Conservation (phyloP, 257 asterid species). For the Datura wrightii region DNA sequence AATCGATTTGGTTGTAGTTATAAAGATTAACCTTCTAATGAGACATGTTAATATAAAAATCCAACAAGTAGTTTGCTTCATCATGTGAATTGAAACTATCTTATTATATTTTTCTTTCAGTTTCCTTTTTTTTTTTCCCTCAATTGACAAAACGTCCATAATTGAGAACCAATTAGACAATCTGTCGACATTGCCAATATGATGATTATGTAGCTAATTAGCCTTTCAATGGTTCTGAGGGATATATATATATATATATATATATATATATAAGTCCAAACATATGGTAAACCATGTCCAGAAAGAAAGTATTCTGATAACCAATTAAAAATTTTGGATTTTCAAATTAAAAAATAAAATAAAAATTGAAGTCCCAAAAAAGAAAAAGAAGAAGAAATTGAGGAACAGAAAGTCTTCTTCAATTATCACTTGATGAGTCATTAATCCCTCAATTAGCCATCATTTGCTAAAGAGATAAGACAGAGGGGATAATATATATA, state of each 20-base stretch:
- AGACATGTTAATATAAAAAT: background rate
- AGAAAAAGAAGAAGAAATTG: background rate
- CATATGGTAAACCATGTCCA: too few relatives aligned
- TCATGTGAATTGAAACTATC: background rate
- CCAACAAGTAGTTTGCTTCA: background rate
- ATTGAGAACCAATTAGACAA: background rate
- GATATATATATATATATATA: background rate
- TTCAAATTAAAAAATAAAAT: too few relatives aligned
- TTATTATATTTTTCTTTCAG: background rate
- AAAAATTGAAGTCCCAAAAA: too few relatives aligned
- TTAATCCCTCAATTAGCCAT: background rate
- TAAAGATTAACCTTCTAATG: background rate
- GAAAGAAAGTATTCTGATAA: too few relatives aligned
- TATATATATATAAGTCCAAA: too few relatives aligned
- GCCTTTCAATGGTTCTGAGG: background rate
- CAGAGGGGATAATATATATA: too few relatives aligned
- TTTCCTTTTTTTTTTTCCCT: background rate
- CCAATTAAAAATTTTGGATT: too few relatives aligned
- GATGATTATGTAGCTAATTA: background rate
- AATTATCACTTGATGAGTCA: background rate
- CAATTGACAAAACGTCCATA: background rate
- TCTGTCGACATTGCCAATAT: background rate
- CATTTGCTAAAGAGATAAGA: background rate
- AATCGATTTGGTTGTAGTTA: background rate
- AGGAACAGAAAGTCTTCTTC: background rate